Evolutionary conservation across 371 early-diverging fungal species (phyloP).

Genomic region (Mortierella sp.): DNA sequence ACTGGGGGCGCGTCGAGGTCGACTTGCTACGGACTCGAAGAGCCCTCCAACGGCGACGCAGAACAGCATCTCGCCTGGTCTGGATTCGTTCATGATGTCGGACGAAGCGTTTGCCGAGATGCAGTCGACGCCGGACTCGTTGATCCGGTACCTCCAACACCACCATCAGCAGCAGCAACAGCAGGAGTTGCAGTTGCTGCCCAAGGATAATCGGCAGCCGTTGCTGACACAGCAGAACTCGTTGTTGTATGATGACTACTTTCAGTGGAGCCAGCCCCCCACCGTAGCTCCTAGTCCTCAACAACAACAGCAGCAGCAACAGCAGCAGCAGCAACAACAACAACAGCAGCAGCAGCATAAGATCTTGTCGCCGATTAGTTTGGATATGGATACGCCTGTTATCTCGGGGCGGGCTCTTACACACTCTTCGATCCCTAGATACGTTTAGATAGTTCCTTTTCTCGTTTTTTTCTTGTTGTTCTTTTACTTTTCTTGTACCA

Average conservation of each 20-base stretch:
- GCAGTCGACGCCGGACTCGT: conserved; percentile 29
- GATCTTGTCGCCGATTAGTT: conserved; percentile 7
- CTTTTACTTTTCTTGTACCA: conserved; percentile 15
- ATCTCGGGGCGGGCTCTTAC: conserved; percentile 6
- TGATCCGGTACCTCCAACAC: conserved; percentile 49
- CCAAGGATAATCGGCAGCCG: conserved; percentile 36
- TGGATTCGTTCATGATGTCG: conserved; percentile 43
- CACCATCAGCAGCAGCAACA: conserved; percentile 45
- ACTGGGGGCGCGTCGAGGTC: not conserved
- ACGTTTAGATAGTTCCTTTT: conserved; percentile 6
- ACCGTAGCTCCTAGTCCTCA: not conserved
- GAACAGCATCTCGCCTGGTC: conserved; percentile 28
- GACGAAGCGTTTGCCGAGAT: conserved; percentile 45
- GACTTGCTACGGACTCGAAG: conserved; percentile 16
- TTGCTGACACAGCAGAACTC: conserved; percentile 52
- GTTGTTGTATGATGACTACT: conserved; percentile 52
- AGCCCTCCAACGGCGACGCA: conserved; percentile 24
- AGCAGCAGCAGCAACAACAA: conserved; percentile 16
- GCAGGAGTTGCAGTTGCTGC: conserved; percentile 33
- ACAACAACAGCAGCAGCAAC: conserved; percentile 15
- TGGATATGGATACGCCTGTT: conserved; percentile 21
- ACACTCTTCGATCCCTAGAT: conserved; percentile 28
- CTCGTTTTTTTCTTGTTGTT: not conserved
- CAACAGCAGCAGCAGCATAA: conserved; percentile 22
- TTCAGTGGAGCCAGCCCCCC: conserved; percentile 36